These are phyloP conservation scores for Metschnikowia arizonensis DNA, from an alignment of 805 yeast genomes.

Conservation along the genomic window DNA sequence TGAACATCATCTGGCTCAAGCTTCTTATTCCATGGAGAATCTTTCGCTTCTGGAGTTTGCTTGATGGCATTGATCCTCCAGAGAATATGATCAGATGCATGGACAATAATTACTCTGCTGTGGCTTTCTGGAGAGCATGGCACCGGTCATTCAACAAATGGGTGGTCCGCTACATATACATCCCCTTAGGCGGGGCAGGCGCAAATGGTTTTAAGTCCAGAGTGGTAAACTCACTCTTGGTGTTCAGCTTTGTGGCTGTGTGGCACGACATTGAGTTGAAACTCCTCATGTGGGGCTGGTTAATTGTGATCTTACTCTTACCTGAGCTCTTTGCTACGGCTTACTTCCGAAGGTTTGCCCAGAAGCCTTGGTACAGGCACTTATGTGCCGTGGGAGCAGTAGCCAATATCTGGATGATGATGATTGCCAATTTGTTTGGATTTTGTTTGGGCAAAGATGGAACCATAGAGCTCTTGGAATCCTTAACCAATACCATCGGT, in stretches of 20 bases:
- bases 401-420: constrained; percentile 93
- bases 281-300: constrained; percentile 93
- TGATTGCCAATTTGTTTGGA: constrained; percentile 92
- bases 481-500: constrained; percentile 64
- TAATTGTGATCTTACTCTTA: constrained; percentile 75
- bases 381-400: constrained; percentile 86
- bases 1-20: constrained; percentile 91
- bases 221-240: constrained; percentile 72
- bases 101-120: constrained; percentile 87
- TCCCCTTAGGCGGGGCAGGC: constrained; percentile 83
- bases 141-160: constrained; percentile 90
- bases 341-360: constrained; percentile 36
- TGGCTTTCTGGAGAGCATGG: constrained; percentile 99
- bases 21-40: constrained; percentile 93
- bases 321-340: constrained; percentile 75
- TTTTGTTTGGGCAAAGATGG: constrained; percentile 94
- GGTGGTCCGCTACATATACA: constrained; percentile 82
- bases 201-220: constrained; percentile 54
- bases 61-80: constrained; percentile 95
- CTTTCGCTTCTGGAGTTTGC: constrained; percentile 85
- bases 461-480: constrained; percentile 55
- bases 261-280: constrained; percentile 97
- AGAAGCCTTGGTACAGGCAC: constrained; percentile 70
- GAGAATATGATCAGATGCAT: constrained; percentile 97
- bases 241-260: constrained; percentile 90